These are phyloP conservation scores for Diplogelasinospora grovesii DNA, from an alignment of 495 filamentous ascomycete species.

Conservation along the genomic window DNA sequence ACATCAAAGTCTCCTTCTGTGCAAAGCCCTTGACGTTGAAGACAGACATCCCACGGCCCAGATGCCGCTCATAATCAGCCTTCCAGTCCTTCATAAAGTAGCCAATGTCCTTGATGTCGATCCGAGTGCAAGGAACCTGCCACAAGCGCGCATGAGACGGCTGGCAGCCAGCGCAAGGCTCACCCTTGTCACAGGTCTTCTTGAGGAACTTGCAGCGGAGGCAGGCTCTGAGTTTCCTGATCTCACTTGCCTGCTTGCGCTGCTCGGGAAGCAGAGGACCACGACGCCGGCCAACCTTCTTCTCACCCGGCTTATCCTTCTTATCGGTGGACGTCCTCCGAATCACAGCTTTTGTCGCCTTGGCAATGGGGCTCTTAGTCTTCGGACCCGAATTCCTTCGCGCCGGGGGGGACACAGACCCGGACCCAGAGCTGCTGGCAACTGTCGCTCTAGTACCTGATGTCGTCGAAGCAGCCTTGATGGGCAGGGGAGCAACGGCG, in stretches of 20 bases:
- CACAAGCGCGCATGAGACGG: constrained; percentile 87
- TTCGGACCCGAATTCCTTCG: constrained; percentile 57
- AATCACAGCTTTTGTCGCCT: constrained; percentile 73
- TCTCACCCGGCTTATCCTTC: constrained; percentile 65
- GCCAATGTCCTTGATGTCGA: constrained; percentile 93
- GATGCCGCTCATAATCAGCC: constrained; percentile 86
- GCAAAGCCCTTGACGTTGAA: constrained; percentile 92
- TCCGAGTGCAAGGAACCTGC: constrained; percentile 92
- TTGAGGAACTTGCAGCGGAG: constrained; percentile 96
- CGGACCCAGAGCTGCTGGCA: constrained; percentile 54
- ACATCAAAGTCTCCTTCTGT: constrained; percentile 67
- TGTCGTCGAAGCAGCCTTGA: constrained; percentile 58
- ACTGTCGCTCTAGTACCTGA: constrained; percentile 48
- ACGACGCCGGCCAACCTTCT: constrained; percentile 79
- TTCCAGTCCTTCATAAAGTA: constrained; percentile 99
- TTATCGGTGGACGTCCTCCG: constrained; percentile 69
- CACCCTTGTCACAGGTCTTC: constrained; percentile 94
- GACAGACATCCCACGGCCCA: constrained; percentile 76
- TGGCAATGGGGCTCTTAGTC: constrained; percentile 75
- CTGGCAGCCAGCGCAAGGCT: constrained; percentile 87
- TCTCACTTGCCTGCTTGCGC: constrained; percentile 88
- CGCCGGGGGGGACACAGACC: constrained; percentile 54
- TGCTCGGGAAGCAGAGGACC: constrained; percentile 89
- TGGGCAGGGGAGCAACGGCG: constrained; percentile 60
- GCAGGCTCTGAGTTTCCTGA: constrained; percentile 84